A percentile compares a stretch with the other conserved stretches of the same genome.
phyloP scores from a whole-genome alignment of 306 rosid species.

The Heteromeles arbutifolia region DNA sequence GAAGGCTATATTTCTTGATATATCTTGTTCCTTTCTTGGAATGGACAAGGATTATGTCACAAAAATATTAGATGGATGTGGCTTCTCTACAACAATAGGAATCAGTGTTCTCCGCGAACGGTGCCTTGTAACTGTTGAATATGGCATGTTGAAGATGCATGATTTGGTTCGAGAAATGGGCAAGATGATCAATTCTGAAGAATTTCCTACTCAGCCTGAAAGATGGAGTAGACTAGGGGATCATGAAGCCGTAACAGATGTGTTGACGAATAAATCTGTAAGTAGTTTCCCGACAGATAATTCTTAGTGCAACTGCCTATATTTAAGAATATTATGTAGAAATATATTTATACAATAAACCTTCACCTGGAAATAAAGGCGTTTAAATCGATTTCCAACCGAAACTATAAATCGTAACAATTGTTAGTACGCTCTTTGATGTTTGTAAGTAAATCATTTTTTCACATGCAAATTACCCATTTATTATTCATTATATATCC shows the following conservation, averaged over 20 bases:
- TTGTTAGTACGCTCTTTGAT: no score
- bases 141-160: constrained; percentile 17
- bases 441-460: no score
- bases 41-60: constrained; percentile 15
- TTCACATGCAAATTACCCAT: no score
- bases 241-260: not conserved
- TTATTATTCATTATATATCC: not conserved
- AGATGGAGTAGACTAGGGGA: not conserved
- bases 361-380: not conserved
- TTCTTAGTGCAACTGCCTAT: not conserved
- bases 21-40: constrained; percentile 34
- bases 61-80: constrained; percentile 30
- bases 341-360: no score
- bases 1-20: constrained; percentile 31
- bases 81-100: constrained; percentile 24
- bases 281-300: not conserved
- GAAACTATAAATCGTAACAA: no score
- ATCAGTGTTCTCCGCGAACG: constrained; percentile 21
- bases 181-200: constrained; percentile 25
- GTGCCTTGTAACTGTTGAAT: constrained; percentile 21
- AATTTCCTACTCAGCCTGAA: constrained; percentile 3
- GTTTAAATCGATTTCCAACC: no score
- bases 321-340: no score
- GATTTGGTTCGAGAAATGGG: constrained; percentile 38
- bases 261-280: not conserved